Base-by-base conservation (phyloP, 257 asterid genomes). In the Linaria vulgaris region DNA sequence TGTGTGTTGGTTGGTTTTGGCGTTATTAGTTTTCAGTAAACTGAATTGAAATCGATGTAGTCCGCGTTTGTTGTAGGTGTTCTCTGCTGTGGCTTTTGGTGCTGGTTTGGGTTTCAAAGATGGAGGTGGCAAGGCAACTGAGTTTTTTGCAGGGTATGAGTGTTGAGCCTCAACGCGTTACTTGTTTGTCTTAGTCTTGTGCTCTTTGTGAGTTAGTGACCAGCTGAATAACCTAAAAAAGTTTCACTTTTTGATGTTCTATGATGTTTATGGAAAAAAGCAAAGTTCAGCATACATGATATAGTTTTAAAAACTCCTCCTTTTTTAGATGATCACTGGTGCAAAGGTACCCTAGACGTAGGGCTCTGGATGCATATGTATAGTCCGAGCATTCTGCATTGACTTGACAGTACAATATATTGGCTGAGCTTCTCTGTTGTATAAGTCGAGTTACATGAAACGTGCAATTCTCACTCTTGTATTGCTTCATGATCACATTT, bases 81-180 rank as follows among this genome's bases (percentile, higher is more conserved):
- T 84, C 50, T 68, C 97, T 24, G 97, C 99, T 45, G 90, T 94
- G 73, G 91, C 81, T 44, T 90, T 94, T 80, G 99, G 99, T 63
- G 79, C 83, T 67, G 96, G 96, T 68, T 48, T 94, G 76, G 97
- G 97, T 70, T 80, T 87, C 72, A 84, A 74, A 63, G 90, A 82
- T 61, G 99, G 99, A 75, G 75, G 77, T 44, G 83, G 69, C 72
- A 90, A 74, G 80, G 91, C 97, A 62, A 74, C 97, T 24, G 99
- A 94, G 80, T 94, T 90, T 73, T 94, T 94, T 39, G 95, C 97
- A 48, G 99, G 99, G 99, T 94, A 89, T 59, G 85, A 61, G 68
- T 47, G 27, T 46, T 41, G 60, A 65, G 34, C 68, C 56, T 45
- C 59, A 23, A 21, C 50, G 12, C 24, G 16, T 0, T 48, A 4